Evolutionary conservation across 2,329 filamentous ascomycete species (phyloP).

Genomic region (Colletotrichum sp.): DNA sequence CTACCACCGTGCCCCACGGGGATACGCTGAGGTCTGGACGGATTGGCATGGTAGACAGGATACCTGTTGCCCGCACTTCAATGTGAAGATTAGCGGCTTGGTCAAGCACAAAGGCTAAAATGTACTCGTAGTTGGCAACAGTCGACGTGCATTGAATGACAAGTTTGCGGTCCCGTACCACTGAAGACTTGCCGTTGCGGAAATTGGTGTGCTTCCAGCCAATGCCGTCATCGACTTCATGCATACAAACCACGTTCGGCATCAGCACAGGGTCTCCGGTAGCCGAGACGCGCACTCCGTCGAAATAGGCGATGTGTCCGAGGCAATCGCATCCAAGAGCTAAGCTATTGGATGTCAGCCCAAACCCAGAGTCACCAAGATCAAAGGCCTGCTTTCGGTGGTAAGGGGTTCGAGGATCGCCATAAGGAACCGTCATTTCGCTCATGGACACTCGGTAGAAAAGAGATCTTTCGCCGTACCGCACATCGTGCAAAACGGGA

Average conservation of each 20-base stretch:
- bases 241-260: conserved; percentile 39
- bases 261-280: conserved; percentile 33
- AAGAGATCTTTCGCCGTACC: conserved; percentile 67
- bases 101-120: conserved; percentile 50
- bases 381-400: conserved; percentile 75
- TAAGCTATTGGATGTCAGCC: conserved; percentile 70
- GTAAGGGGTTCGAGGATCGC: conserved; percentile 66
- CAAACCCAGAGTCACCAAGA: conserved; percentile 70
- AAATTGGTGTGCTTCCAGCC: conserved; percentile 70
- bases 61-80: conserved; percentile 44
- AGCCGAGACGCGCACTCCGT: conserved; percentile 33
- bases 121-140: conserved; percentile 69
- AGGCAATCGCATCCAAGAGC: conserved; percentile 71
- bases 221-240: conserved; percentile 58
- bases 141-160: conserved; percentile 70
- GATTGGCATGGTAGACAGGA: conserved; percentile 50
- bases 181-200: conserved; percentile 61
- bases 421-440: conserved; percentile 76
- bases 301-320: conserved; percentile 59
- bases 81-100: conserved; percentile 50
- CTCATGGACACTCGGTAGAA: conserved; percentile 71
- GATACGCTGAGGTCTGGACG: conserved; percentile 46
- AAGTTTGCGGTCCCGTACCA: conserved; percentile 62
- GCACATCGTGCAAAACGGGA: conserved; percentile 70
- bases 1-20: conserved; percentile 68